Conservation (phyloP, 2,329 filamentous ascomycete species). For the Trichoderma sp. region DNA sequence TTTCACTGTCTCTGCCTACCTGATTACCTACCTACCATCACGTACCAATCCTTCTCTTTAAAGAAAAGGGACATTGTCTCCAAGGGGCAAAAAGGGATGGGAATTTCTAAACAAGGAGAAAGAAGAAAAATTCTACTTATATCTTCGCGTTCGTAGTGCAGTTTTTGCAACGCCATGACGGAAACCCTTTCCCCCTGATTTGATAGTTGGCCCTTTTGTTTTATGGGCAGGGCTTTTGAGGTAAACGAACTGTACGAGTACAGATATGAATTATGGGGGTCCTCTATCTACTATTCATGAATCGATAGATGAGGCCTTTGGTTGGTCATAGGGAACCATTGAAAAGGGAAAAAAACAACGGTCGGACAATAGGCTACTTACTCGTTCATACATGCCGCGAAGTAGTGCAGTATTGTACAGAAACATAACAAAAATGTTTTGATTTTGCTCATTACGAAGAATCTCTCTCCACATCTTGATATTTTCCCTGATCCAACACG, state of each 20-base stretch:
- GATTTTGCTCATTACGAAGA: neutral
- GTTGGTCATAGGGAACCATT: neutral
- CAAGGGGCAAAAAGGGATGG: neutral
- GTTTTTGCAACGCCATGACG: neutral
- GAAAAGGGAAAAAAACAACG: neutral
- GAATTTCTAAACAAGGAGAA: neutral
- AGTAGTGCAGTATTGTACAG: slow-evolving; percentile 17
- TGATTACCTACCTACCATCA: neutral
- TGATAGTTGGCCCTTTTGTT: neutral
- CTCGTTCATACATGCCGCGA: slow-evolving; percentile 14
- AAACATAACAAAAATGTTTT: slow-evolving; percentile 22
- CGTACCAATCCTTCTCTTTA: neutral
- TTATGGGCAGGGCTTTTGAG: neutral
- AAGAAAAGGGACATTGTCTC: neutral
- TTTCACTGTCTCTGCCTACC: neutral
- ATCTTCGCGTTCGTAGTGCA: neutral
- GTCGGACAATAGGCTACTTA: neutral
- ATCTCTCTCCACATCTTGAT: neutral
- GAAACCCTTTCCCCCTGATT: neutral
- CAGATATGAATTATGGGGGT: neutral
- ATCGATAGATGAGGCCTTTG: neutral
- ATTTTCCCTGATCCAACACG: neutral
- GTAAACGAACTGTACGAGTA: slow-evolving; percentile 10
- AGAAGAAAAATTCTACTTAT: neutral
- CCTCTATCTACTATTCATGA: neutral